These are phyloP conservation scores for Botrytis fragariae DNA, from an alignment of 2,329 filamentous ascomycete genomes.

Conservation along the genomic window DNA sequence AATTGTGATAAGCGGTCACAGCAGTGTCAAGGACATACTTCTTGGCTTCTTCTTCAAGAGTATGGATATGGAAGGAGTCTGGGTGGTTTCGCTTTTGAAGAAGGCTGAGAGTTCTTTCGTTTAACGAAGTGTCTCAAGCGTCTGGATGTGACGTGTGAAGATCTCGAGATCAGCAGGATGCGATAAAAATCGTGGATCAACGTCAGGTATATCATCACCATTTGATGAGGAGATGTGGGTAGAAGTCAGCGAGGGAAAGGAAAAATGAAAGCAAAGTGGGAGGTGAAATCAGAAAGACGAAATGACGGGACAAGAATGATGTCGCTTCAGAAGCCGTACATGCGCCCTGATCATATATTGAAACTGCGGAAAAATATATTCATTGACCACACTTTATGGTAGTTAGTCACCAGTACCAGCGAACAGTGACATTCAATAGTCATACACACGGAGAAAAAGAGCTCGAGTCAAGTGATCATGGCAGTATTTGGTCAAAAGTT, in stretches of 20 bases:
- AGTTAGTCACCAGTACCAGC: too few species aligned
- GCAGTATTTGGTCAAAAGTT: neutral
- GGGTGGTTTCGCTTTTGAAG: conserved; percentile 16
- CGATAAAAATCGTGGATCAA: conserved; percentile 31
- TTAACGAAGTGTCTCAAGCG: conserved; percentile 8
- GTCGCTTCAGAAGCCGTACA: too few species aligned
- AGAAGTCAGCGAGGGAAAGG: too few species aligned
- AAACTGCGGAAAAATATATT: too few species aligned
- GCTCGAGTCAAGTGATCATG: neutral
- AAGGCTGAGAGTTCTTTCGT: neutral
- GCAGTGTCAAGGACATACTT: conserved; percentile 8
- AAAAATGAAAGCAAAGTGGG: too few species aligned
- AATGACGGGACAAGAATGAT: too few species aligned
- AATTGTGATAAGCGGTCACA: neutral
- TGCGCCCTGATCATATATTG: too few species aligned
- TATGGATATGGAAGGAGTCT: neutral
- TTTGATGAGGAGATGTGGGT: conserved; percentile 52
- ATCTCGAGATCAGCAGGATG: conserved; percentile 17
- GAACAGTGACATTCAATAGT: neutral
- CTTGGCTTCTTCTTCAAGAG: conserved; percentile 5
- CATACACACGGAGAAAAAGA: neutral
- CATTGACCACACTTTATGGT: too few species aligned
- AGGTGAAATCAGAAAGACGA: too few species aligned
- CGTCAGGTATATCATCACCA: conserved; percentile 43
- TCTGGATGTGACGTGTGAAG: conserved; percentile 3